Percentiles rank a stretch among this genome's conserved stretches.
Evolutionary conservation across 345 rosid species (phyloP).

Genomic region (thale cress (Arabidopsis thaliana)): TAIR10.1 NC_003076.8:2932501-2933000

Average conservation of each 20-base stretch:
- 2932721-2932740: slow-evolving; percentile 75
- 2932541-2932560: slow-evolving; percentile 62
- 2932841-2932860: background rate
- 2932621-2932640: slow-evolving; percentile 72
- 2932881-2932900: background rate
- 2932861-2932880: background rate
- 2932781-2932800: slow-evolving; percentile 58
- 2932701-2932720: slow-evolving; percentile 64
- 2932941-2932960: slow-evolving; percentile 63
- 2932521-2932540: slow-evolving; percentile 60
- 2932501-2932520: slow-evolving; percentile 60
- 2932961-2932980: slow-evolving; percentile 61
- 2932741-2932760: slow-evolving; percentile 63
- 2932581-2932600: slow-evolving; percentile 69
- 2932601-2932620: slow-evolving; percentile 61
- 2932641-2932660: slow-evolving; percentile 80
- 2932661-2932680: slow-evolving; percentile 66
- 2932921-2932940: slow-evolving; percentile 70
- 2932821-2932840: background rate
- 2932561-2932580: slow-evolving; percentile 88
- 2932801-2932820: slow-evolving; percentile 69
- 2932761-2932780: slow-evolving; percentile 61
- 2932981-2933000: slow-evolving; percentile 65
- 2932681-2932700: slow-evolving; percentile 66
- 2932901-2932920: slow-evolving; percentile 74